Evolutionary conservation across 352 stramenopile genomes (phyloP).

Genomic region (Phytophthora pinifolia): DNA sequence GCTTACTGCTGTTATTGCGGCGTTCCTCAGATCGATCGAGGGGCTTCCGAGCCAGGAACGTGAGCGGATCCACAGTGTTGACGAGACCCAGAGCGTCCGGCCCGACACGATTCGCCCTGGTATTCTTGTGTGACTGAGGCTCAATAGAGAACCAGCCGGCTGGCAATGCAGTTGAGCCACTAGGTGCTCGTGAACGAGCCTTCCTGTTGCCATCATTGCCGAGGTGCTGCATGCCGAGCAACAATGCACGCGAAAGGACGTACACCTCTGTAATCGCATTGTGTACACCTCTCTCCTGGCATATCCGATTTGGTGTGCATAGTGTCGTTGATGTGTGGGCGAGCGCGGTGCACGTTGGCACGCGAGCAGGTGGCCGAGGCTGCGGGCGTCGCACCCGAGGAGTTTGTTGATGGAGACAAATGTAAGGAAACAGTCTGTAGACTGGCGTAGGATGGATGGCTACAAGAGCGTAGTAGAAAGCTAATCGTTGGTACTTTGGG

Average conservation of each 20-base stretch:
- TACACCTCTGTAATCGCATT: conserved; percentile 11
- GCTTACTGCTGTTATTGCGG: conserved; percentile 3
- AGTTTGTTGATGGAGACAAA: conserved; percentile 75
- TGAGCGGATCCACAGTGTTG: conserved; percentile 32
- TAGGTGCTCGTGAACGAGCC: conserved; percentile 5
- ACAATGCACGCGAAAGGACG: conserved; percentile 23
- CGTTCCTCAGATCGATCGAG: not conserved
- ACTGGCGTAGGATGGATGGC: too few species aligned
- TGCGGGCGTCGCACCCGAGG: conserved; percentile 40
- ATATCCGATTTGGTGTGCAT: conserved; percentile 11
- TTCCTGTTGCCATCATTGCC: conserved; percentile 10
- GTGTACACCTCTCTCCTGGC: conserved; percentile 10
- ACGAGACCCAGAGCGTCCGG: conserved; percentile 38
- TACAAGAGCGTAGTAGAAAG: too few species aligned
- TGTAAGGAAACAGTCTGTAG: conserved; percentile 42
- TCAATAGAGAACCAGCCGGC: conserved; percentile 40
- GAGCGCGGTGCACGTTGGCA: conserved; percentile 58
- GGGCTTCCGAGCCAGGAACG: conserved; percentile 29
- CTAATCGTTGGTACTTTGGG: conserved; percentile 1
- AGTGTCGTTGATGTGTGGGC: conserved; percentile 59
- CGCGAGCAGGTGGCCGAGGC: conserved; percentile 52
- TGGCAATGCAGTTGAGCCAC: conserved; percentile 15
- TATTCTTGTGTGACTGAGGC: conserved; percentile 15
- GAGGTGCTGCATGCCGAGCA: conserved; percentile 14
- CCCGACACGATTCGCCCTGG: conserved; percentile 12